Evolutionary conservation across 2,329 filamentous ascomycete species (phyloP).

Genomic region (Talaromyces sp.): DNA sequence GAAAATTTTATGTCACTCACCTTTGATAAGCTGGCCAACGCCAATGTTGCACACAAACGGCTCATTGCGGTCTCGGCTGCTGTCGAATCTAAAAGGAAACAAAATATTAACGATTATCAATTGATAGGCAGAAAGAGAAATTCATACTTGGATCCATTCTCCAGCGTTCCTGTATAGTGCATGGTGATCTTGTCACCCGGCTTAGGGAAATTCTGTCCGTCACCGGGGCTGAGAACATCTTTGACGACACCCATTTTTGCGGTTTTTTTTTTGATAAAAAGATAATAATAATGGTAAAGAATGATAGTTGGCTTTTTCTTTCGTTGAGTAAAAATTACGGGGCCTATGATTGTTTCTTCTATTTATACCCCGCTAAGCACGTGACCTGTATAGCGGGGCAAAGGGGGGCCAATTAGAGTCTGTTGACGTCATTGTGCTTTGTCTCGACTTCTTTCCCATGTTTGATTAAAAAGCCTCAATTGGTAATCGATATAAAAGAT

Average conservation of each 20-base stretch:
- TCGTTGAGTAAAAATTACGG: neutral
- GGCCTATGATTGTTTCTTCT: neutral
- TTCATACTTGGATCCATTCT: neutral
- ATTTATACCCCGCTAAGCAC: neutral
- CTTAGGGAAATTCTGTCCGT: neutral
- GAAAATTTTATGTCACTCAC: neutral
- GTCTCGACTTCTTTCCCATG: neutral
- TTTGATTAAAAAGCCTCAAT: too few relatives aligned
- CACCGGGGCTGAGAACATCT: neutral
- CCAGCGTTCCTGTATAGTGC: neutral
- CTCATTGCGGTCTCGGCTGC: neutral
- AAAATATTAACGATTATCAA: neutral
- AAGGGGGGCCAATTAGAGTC: neutral
- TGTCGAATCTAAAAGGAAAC: neutral
- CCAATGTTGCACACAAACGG: neutral
- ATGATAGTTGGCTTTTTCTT: neutral
- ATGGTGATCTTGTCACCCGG: neutral
- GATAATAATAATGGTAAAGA: too few relatives aligned
- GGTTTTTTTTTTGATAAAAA: too few relatives aligned
- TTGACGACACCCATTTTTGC: neutral
- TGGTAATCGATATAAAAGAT: too few relatives aligned
- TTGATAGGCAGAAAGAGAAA: neutral
- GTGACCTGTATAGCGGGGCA: neutral
- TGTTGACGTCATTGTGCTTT: neutral
- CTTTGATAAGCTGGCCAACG: neutral